Conservation (phyloP, 2,329 filamentous ascomycete genomes). For the Atkinsonella texensis region DNA sequence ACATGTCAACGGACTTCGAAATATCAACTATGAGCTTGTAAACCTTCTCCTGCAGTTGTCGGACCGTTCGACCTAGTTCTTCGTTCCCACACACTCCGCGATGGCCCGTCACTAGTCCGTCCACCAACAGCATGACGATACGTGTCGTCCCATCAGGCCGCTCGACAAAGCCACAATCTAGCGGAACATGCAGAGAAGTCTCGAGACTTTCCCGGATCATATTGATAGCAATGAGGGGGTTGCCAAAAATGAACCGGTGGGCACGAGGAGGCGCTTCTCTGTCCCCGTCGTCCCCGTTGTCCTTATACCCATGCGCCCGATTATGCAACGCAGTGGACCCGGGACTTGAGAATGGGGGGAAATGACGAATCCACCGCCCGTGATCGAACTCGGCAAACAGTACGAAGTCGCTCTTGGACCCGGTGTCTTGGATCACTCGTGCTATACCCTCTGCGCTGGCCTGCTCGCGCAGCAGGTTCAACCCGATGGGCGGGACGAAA, state of each 20-base stretch:
- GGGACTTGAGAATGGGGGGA: background rate
- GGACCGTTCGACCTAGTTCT: background rate
- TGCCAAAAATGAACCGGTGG: slow-evolving; percentile 3
- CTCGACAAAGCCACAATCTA: slow-evolving; percentile 3
- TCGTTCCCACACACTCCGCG: background rate
- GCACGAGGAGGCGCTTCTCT: background rate
- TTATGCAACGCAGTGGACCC: background rate
- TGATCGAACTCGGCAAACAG: slow-evolving; percentile 4
- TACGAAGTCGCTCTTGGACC: background rate
- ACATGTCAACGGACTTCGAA: background rate
- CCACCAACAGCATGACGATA: background rate
- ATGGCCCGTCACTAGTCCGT: background rate
- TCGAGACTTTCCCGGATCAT: slow-evolving; percentile 1
- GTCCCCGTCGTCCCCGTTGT: background rate
- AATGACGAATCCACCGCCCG: slow-evolving; percentile 2
- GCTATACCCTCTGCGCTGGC: background rate
- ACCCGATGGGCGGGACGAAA: background rate
- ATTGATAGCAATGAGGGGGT: background rate
- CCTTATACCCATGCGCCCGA: background rate
- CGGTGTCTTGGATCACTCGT: background rate
- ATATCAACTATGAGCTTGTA: background rate
- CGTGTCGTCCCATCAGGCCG: background rate
- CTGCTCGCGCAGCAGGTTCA: background rate
- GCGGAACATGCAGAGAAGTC: slow-evolving; percentile 1
- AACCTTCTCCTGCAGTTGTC: background rate